These are phyloP conservation scores for Telfairia occidentalis DNA, from an alignment of 331 rosid species.

Conservation along the genomic window DNA sequence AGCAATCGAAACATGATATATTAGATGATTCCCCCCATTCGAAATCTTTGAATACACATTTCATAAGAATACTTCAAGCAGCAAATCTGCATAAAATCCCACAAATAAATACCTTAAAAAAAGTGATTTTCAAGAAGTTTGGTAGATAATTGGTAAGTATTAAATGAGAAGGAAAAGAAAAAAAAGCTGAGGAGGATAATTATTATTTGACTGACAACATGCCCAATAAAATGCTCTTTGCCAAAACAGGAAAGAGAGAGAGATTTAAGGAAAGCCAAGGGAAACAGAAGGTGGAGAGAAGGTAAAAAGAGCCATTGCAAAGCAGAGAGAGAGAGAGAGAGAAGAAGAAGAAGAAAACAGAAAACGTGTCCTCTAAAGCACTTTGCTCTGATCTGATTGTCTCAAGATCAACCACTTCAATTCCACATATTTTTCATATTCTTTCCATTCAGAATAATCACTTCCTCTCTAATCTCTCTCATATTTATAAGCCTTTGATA, in stretches of 20 bases:
- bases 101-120: background rate
- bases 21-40: background rate
- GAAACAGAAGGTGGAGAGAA: background rate
- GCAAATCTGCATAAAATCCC: background rate
- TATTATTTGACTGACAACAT: background rate
- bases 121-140: background rate
- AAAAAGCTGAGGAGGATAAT: background rate
- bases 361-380: slow-evolving; percentile 4
- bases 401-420: background rate
- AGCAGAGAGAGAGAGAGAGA: background rate
- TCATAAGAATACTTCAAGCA: background rate
- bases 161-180: too few relatives aligned
- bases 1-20: background rate
- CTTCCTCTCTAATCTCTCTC: background rate
- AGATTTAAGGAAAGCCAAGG: slow-evolving; percentile 5
- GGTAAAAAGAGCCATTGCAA: background rate
- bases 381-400: background rate
- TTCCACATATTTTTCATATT: background rate
- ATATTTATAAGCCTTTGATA: too few relatives aligned
- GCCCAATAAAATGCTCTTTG: background rate
- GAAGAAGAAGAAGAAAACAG: background rate
- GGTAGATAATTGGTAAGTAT: background rate
- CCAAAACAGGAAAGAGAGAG: background rate
- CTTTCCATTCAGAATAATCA: background rate
- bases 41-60: background rate